Evolutionary conservation across 208 protist species (phyloP).

Genomic region (Naegleria fowleri): DNA sequence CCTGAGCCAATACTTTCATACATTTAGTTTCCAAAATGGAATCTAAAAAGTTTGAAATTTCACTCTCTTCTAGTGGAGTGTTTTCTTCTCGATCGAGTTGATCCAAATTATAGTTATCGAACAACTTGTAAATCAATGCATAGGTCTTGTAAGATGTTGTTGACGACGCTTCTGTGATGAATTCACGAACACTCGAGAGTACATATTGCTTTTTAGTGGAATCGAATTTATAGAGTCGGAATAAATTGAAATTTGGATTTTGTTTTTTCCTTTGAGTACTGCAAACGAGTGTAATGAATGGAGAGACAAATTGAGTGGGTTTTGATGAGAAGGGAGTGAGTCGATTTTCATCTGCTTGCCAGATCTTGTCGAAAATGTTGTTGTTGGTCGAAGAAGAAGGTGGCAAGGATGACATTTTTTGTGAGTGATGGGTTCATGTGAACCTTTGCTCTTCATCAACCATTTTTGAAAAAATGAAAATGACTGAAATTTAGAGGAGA

Average conservation of each 20-base stretch:
- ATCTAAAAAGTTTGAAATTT: not conserved
- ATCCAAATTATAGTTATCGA: not conserved
- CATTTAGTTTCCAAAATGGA: not conserved
- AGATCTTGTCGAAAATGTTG: constrained; percentile 11
- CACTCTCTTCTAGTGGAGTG: not conserved
- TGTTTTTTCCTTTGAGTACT: too few relatives aligned
- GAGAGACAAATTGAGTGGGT: not conserved
- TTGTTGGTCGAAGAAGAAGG: not conserved
- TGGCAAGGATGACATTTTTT: too few relatives aligned
- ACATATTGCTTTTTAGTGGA: not conserved
- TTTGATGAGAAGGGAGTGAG: not conserved
- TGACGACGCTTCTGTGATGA: not conserved
- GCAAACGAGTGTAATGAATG: not conserved
- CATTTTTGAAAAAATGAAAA: too few relatives aligned
- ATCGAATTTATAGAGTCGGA: not conserved
- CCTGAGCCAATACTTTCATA: not conserved
- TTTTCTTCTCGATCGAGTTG: not conserved
- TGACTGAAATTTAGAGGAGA: too few relatives aligned
- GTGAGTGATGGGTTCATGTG: too few relatives aligned
- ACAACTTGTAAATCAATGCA: not conserved
- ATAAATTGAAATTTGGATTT: not conserved
- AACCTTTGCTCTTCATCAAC: too few relatives aligned
- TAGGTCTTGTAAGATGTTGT: not conserved
- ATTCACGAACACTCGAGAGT: not conserved
- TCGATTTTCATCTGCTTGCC: not conserved